These are phyloP conservation scores for Solanum raphanifolium DNA, from an alignment of 257 asterid species.

Conservation along the genomic window DNA sequence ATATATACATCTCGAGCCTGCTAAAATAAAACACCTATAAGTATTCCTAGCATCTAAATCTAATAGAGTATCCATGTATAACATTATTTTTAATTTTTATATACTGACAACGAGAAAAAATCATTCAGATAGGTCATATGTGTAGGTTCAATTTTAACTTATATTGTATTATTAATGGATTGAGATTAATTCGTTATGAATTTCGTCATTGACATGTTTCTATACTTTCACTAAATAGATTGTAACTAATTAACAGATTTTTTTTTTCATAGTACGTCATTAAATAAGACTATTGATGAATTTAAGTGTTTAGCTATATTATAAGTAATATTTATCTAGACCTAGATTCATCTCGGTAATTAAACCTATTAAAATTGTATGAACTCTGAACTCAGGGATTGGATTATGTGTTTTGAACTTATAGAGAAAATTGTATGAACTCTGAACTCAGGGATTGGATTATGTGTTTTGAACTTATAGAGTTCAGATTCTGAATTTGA, in stretches of 20 bases:
- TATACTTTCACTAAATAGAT: not conserved
- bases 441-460: accelerated
- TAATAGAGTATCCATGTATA: not conserved
- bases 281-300: not conserved
- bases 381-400: accelerated
- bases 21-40: not conserved
- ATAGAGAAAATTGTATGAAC: not conserved
- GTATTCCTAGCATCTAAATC: not conserved
- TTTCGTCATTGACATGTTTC: accelerated
- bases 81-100: not conserved
- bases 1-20: not conserved
- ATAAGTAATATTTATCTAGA: no score
- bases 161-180: not conserved
- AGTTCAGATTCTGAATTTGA: not conserved
- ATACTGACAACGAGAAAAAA: not conserved
- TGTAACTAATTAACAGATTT: no score
- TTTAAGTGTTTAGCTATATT: no score
- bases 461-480: not conserved
- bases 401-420: not conserved
- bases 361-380: not conserved
- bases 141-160: not conserved
- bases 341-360: accelerated
- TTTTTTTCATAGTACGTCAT: no score
- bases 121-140: no score
- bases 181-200: not conserved